Evolutionary conservation across 208 protist species (phyloP), one percentile per base, ranked within the genome.

Genomic region (Novymonas esmeraldas): DNA sequence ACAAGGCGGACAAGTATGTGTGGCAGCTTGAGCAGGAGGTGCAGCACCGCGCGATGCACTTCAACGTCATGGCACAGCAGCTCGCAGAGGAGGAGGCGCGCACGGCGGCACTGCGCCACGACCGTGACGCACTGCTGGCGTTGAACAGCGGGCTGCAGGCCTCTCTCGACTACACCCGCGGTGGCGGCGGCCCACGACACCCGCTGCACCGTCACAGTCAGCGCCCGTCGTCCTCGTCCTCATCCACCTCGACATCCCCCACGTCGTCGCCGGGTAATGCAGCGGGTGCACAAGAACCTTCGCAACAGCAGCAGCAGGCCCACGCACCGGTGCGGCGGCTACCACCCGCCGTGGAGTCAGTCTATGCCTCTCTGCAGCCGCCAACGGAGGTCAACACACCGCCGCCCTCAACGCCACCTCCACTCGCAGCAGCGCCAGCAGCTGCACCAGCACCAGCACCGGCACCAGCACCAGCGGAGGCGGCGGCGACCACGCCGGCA

Each of bases 1-100:
- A 78, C n/a, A 70, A 79, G 46, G 84, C 84, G 10, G 81, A 77
- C 39, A 64, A 77, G 48, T 90, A 90, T 56, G 84, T 90, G 9
- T 66, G 68, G 64, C 50, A 57, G 20, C 64, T 90, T 3, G 80
- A 90, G 59, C 63, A 84, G 64, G 81, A 90, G 68, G 75, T 90
- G 57, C 48, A 73, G 57, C 81, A 86, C 68, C 80, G 75, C 28
- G 63, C 67, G 9, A 26, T 74, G 10, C 81, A 86, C 60, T 67
- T 84, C 52, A 69, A 86, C 50, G 64, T 78, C 11, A 65, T 78
- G 41, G 58, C 69, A 20, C 78, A 80, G 39, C 80, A 81, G 63
- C 65, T 90, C 18, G 78, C 70, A 33, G 84, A 84, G 59, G 74
- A 87, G 56, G 78, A 79, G 64, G 67, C 66, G 6, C 55, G 67